Base-by-base conservation (phyloP, 2,329 filamentous ascomycete genomes). In the Coniosporium tulheliwenetii region DNA sequence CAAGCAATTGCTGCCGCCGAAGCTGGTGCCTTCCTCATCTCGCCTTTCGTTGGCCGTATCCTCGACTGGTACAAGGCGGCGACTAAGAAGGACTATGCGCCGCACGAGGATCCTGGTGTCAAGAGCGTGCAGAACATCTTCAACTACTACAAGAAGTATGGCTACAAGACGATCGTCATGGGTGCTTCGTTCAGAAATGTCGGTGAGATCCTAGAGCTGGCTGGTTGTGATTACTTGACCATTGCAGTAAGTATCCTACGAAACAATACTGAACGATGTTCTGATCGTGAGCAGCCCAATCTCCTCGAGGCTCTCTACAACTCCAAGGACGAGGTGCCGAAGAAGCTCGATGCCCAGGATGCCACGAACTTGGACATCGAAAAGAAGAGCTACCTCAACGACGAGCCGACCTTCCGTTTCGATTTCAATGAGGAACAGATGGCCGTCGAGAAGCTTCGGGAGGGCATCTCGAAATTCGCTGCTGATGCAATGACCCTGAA, bases 71-170 rank as follows among this genome's bases (percentile, higher is more conserved):
- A 81, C 84, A 98, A 98, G 85, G 85, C 85, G 44, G 71, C 79
- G 54, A 84, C 79, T 65, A 93, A 93, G 80, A 87, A 93, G 77
- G 83, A 91, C 52, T 98, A 87, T 79, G 58, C 72, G 62, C 76
- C 85, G 64, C 70, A 83, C 66, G 84, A 93, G 64, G 91, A 98
- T 73, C 91, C 91, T 43, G 91, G 91, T 73, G 91, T 98, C 66
- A 76, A 85, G 71, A 89, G 82, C 51, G 91, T 98, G 60, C 75
- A 89, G 75, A 61, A 57, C 65, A 98, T 98, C 72, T 98, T 81
- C 79, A 91, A 98, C 78, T 98, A 98, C 84, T 98, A 98, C 82
- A 98, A 98, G 85, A 96, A 96, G 77, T 85, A 71, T 65, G 85
- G 83, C 65, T 95, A 98, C 81, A 94, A 93, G 57, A 98, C 91